Conservation (phyloP, 768 basidiomycete genomes). For the Lactarius sp. region DNA sequence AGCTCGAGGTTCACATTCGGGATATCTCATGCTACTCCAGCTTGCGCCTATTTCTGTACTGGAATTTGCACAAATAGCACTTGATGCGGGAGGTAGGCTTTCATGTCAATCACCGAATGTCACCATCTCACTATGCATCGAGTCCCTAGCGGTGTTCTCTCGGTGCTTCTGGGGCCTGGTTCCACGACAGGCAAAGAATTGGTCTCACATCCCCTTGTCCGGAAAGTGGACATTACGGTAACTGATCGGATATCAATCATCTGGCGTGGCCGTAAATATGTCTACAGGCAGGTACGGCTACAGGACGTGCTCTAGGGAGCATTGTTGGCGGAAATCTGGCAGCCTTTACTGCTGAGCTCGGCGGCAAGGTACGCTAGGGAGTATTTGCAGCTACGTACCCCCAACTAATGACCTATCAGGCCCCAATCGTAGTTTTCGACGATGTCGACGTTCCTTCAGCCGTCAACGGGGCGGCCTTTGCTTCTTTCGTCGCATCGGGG, state of each 20-base stretch:
- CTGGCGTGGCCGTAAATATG: neutral
- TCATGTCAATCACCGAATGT: neutral
- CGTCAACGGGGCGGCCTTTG: slow-evolving; percentile 79
- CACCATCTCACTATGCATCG: neutral
- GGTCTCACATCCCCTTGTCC: slow-evolving; percentile 57
- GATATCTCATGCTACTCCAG: slow-evolving; percentile 32
- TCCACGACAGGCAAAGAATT: slow-evolving; percentile 58
- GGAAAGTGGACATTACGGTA: slow-evolving; percentile 84
- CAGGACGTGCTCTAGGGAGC: slow-evolving; percentile 68
- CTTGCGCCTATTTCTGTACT: slow-evolving; percentile 76
- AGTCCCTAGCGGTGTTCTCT: slow-evolving; percentile 78
- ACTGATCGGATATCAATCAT: slow-evolving; percentile 24
- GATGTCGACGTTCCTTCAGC: slow-evolving; percentile 72
- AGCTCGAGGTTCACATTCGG: slow-evolving; percentile 2
- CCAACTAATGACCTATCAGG: slow-evolving; percentile 38
- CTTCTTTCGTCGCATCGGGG: slow-evolving; percentile 80
- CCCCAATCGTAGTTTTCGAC: slow-evolving; percentile 74
- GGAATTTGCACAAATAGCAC: slow-evolving; percentile 64
- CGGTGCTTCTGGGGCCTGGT: slow-evolving; percentile 72
- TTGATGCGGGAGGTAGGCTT: slow-evolving; percentile 57
- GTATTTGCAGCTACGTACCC: neutral
- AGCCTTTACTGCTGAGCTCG: slow-evolving; percentile 76
- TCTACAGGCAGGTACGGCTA: slow-evolving; percentile 66
- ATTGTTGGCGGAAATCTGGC: slow-evolving; percentile 72
- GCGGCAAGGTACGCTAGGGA: slow-evolving; percentile 62